Evolutionary conservation across 805 yeast genomes (phyloP), one percentile per base, ranked within the genome.

Genomic region (Diddensiella santjacobensis): DNA sequence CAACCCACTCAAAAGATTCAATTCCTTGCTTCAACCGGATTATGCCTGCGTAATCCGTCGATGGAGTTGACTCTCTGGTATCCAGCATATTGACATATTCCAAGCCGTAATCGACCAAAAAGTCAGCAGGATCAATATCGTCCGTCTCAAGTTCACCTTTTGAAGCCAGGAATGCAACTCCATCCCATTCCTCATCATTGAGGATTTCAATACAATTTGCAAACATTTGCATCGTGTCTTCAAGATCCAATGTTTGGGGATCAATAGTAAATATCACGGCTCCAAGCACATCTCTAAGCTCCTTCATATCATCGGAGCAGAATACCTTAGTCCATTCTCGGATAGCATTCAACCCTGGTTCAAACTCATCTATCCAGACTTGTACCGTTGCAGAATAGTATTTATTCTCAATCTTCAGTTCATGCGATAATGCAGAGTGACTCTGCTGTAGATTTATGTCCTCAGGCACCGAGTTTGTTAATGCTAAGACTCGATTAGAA

Each of bases 311-410:
- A 1, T 50, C 55, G 3, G 66, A 54, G 11, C 56, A 31, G 49
- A 68, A 70, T 10, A 57, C 56, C 10, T 43, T 39, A 4, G 54
- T 56, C 74, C 74, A 70, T 3, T 48, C 54, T 11, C 17, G 41
- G n/a, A 50, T 41, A 20, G 46, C 42, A 3, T 44, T 49, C 8
- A 38, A 29, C 20, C 40, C 45, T 30, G 55, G 51, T 3, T 51
- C 56, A 47, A 58, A 60, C 50, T 69, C 71, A 47, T 70, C 72
- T 3, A 65, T 54, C 63, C 70, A 64, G 0, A 68, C 48, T 2
- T 63, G 62, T 6, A 66, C 61, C 4, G 55, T 61, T 4, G 62
- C 57, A n/a, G 57, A 58, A 56, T 65, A 70, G 53, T 70, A 70
- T 52, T 62, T 64, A 26, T 58, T 55, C 19, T 44, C 47, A 46